Percentiles rank a stretch among this genome's conserved stretches.
Conservation (phyloP, 129 eudicot species). For the Dittrichia graveolens region DNA sequence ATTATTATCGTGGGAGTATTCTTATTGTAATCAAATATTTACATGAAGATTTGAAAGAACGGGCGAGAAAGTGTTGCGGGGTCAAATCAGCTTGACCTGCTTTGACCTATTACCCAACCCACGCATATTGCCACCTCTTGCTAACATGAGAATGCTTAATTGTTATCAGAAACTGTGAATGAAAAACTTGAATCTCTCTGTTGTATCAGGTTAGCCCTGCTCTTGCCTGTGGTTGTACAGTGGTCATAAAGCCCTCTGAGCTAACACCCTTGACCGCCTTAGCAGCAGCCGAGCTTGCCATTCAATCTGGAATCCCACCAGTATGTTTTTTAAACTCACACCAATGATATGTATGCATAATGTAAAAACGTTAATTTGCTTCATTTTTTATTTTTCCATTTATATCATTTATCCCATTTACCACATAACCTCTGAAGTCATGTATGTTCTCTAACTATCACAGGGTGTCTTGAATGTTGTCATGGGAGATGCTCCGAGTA, state of each 20-base stretch:
- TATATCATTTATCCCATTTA: background rate
- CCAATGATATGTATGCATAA: background rate
- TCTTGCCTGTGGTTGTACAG: conserved; percentile 94
- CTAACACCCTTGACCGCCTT: conserved; percentile 84
- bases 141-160: background rate
- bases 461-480: conserved; percentile 92
- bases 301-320: conserved; percentile 84
- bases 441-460: background rate
- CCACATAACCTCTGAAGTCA: background rate
- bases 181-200: conserved; percentile 20
- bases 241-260: conserved; percentile 87
- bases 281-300: conserved; percentile 85
- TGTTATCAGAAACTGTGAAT: conserved; percentile 17
- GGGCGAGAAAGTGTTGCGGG: background rate
- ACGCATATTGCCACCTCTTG: background rate
- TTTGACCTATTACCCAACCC: background rate
- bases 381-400: background rate
- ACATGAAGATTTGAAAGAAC: background rate
- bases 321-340: conserved; percentile 40
- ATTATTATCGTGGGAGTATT: conserved; percentile 14
- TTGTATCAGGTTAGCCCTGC: conserved; percentile 74
- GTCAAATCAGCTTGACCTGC: background rate
- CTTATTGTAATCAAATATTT: background rate
- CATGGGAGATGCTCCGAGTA: conserved; percentile 79
- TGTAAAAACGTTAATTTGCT: too few relatives aligned